phyloP scores from a whole-genome alignment of 805 yeast genomes.

The Saturnispora bothae region DNA sequence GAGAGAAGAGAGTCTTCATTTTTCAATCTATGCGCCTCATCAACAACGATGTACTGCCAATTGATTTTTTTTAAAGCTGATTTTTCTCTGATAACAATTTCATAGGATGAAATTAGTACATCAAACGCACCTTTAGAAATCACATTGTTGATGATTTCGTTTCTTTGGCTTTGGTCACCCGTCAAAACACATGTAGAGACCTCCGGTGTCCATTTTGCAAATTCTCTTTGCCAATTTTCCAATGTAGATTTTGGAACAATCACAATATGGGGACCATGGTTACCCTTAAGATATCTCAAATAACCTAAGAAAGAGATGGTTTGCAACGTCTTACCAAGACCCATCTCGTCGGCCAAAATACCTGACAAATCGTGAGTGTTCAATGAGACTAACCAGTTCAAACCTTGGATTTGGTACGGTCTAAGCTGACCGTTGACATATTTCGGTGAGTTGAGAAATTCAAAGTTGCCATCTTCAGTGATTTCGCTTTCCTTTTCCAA shows the following conservation, averaged over 20 bases:
- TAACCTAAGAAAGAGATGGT: slow-evolving; percentile 89
- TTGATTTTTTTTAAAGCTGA: slow-evolving; percentile 65
- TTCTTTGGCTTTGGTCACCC: slow-evolving; percentile 80
- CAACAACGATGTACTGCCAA: slow-evolving; percentile 91
- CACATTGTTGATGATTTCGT: slow-evolving; percentile 43
- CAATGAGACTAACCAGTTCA: slow-evolving; percentile 86
- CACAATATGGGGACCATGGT: slow-evolving; percentile 84
- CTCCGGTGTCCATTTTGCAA: slow-evolving; percentile 92
- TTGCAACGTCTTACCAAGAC: slow-evolving; percentile 91
- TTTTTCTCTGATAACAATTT: slow-evolving; percentile 87
- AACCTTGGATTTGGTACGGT: slow-evolving; percentile 89
- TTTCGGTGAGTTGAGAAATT: slow-evolving; percentile 52
- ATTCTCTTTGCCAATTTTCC: slow-evolving; percentile 95
- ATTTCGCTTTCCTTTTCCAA: slow-evolving; percentile 11
- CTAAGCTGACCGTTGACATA: slow-evolving; percentile 70
- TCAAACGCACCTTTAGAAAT: slow-evolving; percentile 74
- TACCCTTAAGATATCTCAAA: slow-evolving; percentile 61
- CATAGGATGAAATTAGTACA: slow-evolving; percentile 83
- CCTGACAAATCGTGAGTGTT: slow-evolving; percentile 87
- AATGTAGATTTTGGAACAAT: slow-evolving; percentile 93
- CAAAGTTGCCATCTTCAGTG: slow-evolving; percentile 25
- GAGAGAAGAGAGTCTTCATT: slow-evolving; percentile 89
- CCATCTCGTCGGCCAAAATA: slow-evolving; percentile 97
- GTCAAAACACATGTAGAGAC: slow-evolving; percentile 77
- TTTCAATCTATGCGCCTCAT: slow-evolving; percentile 94